Percentiles rank a stretch among this genome's conserved stretches.
These are phyloP conservation scores for Trichosanthes truncata DNA, from an alignment of 306 rosid genomes.

Conservation along the genomic window DNA sequence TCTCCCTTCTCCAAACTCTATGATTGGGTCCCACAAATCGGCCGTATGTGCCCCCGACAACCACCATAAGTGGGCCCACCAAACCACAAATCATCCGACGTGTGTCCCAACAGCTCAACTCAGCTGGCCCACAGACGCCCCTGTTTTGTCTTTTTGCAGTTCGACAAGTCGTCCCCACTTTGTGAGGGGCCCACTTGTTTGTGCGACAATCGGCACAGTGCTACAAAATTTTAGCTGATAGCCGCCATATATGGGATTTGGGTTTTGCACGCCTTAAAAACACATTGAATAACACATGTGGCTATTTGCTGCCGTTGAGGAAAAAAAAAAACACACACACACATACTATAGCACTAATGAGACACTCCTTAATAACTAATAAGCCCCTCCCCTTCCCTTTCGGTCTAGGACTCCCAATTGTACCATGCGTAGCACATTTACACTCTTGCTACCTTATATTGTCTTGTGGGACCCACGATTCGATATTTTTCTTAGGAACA, in stretches of 20 bases:
- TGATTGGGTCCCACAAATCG: constrained; percentile 50
- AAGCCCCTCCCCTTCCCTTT: no score
- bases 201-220: constrained; percentile 35
- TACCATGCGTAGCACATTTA: not conserved
- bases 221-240: constrained; percentile 23
- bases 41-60: constrained; percentile 52
- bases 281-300: not conserved
- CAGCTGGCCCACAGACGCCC: constrained; percentile 31
- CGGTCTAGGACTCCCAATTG: not conserved
- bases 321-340: not conserved
- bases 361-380: no score
- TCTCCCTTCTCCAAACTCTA: constrained; percentile 26
- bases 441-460: not conserved
- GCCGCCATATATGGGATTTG: constrained; percentile 50
- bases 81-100: constrained; percentile 46
- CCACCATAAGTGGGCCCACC: constrained; percentile 50
- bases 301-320: not conserved
- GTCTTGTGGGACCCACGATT: not conserved
- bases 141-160: constrained; percentile 13
- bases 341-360: not conserved
- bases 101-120: constrained; percentile 63
- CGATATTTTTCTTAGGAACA: no score
- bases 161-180: constrained; percentile 59
- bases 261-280: constrained; percentile 36
- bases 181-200: constrained; percentile 14